Percentiles rank a stretch among this genome's conserved stretches.
phyloP scores from a whole-genome alignment of 495 filamentous ascomycete genomes.

The Cetradonia linearis region DNA sequence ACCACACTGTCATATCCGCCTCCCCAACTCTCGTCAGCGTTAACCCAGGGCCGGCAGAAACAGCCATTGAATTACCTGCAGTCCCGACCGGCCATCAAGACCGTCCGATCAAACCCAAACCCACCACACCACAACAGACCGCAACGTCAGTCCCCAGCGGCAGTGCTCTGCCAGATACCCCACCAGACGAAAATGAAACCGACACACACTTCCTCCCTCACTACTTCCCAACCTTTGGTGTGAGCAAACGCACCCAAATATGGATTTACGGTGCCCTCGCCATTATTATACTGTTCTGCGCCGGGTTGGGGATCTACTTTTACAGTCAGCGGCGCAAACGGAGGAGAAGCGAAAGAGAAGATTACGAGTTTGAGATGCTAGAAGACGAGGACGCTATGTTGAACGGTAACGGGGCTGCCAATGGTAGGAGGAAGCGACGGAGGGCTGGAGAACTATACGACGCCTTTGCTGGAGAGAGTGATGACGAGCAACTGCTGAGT shows the following conservation, averaged over 20 bases:
- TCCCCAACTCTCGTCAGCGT: constrained; percentile 46
- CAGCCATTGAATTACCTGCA: constrained; percentile 30
- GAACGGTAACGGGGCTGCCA: constrained; percentile 37
- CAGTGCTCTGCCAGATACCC: constrained; percentile 33
- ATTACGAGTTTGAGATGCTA: constrained; percentile 92
- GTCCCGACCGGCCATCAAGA: constrained; percentile 62
- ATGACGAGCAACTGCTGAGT: constrained; percentile 23
- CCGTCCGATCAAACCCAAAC: constrained; percentile 61
- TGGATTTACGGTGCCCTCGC: constrained; percentile 89
- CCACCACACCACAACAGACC: constrained; percentile 31
- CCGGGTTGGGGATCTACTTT: constrained; percentile 67
- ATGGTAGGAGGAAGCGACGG: constrained; percentile 36
- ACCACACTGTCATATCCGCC: constrained; percentile 55
- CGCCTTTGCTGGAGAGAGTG: constrained; percentile 74
- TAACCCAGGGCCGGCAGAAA: constrained; percentile 37
- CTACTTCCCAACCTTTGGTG: constrained; percentile 91
- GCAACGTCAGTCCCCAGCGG: constrained; percentile 33
- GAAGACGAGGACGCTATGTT: constrained; percentile 64
- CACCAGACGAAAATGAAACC: constrained; percentile 17
- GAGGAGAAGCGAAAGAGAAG: constrained; percentile 64
- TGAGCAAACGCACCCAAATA: constrained; percentile 75
- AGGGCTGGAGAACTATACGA: constrained; percentile 92
- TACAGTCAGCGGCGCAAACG: constrained; percentile 67
- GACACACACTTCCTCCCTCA: constrained; percentile 63
- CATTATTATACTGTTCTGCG: constrained; percentile 78